Percentiles rank a stretch among this genome's conserved stretches.
Evolutionary conservation across 306 rosid species (phyloP).

Genomic region (Mimosa bimucronata): DNA sequence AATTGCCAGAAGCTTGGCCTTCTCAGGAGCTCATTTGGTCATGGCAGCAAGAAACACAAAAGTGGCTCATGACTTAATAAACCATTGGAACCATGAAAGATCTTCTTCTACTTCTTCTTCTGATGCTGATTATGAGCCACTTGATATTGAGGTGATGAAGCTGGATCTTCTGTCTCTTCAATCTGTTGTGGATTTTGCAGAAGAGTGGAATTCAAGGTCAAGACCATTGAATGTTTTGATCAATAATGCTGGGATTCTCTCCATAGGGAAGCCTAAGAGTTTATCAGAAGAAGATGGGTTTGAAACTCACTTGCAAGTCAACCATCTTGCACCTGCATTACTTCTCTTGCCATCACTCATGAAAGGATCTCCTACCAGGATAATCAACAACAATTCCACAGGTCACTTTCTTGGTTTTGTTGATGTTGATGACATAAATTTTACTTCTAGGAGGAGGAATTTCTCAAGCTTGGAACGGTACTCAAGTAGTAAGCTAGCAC

Average conservation of each 20-base stretch:
- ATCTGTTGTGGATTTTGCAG: neutral
- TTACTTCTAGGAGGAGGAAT: neutral
- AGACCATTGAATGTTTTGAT: neutral
- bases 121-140: neutral
- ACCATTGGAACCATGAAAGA: neutral
- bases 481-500: neutral
- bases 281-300: constrained; percentile 1
- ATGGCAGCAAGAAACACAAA: neutral
- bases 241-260: neutral
- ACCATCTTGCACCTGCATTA: neutral
- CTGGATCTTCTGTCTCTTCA: neutral
- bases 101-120: neutral
- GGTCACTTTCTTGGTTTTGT: neutral
- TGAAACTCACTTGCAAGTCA: neutral
- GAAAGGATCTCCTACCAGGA: neutral
- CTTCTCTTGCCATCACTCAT: neutral
- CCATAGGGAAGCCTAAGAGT: neutral
- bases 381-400: neutral
- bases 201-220: constrained; percentile 1
- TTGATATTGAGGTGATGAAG: neutral
- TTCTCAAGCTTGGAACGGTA: neutral
- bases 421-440: neutral
- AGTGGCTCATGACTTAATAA: neutral
- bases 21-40: neutral
- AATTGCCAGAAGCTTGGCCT: neutral